A percentile compares a stretch with the other conserved stretches of the same genome.
Evolutionary conservation across 192 early-diverging fungal species (phyloP).

Genomic region (Backusella tarrabulga): DNA sequence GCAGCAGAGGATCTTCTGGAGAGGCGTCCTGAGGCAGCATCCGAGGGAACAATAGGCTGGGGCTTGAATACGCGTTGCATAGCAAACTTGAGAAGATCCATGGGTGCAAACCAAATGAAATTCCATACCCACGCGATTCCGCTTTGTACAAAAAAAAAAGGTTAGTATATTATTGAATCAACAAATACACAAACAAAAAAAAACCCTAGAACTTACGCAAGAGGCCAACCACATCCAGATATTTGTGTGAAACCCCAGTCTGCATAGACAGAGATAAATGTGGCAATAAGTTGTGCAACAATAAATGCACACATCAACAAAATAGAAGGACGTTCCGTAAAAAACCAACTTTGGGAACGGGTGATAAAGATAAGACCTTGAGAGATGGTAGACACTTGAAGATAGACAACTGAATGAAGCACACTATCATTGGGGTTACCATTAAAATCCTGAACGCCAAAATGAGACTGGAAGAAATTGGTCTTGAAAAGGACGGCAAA

Average conservation of each 20-base stretch:
- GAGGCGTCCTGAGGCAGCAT: neutral
- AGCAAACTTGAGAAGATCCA: slow-evolving; percentile 76
- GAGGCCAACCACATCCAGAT: slow-evolving; percentile 67
- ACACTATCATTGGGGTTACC: slow-evolving; percentile 56
- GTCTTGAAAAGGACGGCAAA: slow-evolving; percentile 63
- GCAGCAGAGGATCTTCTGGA: slow-evolving; percentile 25
- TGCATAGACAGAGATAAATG: slow-evolving; percentile 82
- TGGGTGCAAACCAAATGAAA: slow-evolving; percentile 73
- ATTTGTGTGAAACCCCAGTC: slow-evolving; percentile 79
- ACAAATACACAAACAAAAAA: neutral
- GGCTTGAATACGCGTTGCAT: slow-evolving; percentile 53
- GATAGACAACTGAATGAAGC: slow-evolving; percentile 76
- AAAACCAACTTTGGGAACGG: slow-evolving; percentile 72
- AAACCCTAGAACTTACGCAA: slow-evolving; percentile 38
- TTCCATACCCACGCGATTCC: slow-evolving; percentile 73
- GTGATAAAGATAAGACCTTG: slow-evolving; percentile 80
- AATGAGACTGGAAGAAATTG: slow-evolving; percentile 56
- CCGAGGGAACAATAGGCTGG: slow-evolving; percentile 4
- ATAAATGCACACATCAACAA: slow-evolving; percentile 66
- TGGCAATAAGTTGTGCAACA: slow-evolving; percentile 69
- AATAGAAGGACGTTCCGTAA: slow-evolving; percentile 64
- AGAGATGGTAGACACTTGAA: slow-evolving; percentile 78
- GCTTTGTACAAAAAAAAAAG: neutral
- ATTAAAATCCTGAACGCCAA: slow-evolving; percentile 31
- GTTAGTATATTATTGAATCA: neutral